These are phyloP conservation scores for Aspergillus puulaauensis DNA, from an alignment of 2,329 filamentous ascomycete genomes.

Conservation along the genomic window DNA sequence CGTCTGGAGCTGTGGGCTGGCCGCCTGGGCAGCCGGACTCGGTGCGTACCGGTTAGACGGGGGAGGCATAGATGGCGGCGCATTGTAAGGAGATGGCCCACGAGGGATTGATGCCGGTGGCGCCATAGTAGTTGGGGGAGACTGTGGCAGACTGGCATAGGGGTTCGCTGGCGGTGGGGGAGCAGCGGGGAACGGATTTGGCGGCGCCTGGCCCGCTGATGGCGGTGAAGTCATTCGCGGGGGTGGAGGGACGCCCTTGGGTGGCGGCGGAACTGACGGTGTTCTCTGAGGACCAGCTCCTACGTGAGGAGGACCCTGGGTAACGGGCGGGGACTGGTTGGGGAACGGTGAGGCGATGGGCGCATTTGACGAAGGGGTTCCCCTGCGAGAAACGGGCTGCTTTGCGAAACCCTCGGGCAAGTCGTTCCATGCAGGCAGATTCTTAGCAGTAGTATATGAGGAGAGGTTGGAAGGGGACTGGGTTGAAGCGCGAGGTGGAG, in stretches of 20 bases:
- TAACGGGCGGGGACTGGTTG: conserved; percentile 54
- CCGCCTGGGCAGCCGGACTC: conserved; percentile 57
- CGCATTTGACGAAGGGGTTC: conserved; percentile 66
- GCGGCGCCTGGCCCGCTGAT: conserved; percentile 55
- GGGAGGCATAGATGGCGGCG: conserved; percentile 69
- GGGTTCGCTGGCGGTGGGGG: conserved; percentile 51
- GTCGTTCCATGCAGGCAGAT: conserved; percentile 89
- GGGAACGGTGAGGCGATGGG: conserved; percentile 75
- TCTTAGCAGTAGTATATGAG: conserved; percentile 62
- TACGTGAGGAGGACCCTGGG: conserved; percentile 53
- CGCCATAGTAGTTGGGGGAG: conserved; percentile 42
- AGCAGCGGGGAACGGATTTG: conserved; percentile 61
- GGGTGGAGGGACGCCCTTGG: conserved; percentile 71
- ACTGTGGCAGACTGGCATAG: conserved; percentile 40
- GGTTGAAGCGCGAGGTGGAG: conserved; percentile 65
- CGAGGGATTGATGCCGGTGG: conserved; percentile 59
- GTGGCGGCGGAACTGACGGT: conserved; percentile 77
- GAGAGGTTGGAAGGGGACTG: conserved; percentile 68
- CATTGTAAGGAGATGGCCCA: conserved; percentile 82
- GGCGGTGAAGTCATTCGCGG: conserved; percentile 71
- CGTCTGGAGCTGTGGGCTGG: conserved; percentile 45
- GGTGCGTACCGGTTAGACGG: conserved; percentile 75
- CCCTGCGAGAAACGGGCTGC: conserved; percentile 67
- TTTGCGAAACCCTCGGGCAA: conserved; percentile 79
- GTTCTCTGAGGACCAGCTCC: conserved; percentile 60